phyloP scores from a whole-genome alignment of 2,329 filamentous ascomycete genomes.

The Tolypocladium ovalisporum region DNA sequence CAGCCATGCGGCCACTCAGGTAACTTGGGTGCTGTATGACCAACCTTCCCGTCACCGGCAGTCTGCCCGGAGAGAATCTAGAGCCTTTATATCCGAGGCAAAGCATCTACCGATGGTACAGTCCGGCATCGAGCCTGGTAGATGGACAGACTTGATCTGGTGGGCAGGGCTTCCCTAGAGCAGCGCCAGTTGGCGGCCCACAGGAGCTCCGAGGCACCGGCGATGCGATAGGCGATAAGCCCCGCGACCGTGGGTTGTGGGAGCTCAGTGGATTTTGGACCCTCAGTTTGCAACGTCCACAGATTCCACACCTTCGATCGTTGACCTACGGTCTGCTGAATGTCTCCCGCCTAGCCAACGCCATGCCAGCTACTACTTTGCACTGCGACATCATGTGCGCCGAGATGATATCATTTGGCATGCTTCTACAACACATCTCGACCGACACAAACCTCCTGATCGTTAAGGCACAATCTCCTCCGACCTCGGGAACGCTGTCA shows the following conservation, averaged over 20 bases:
- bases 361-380: conserved; percentile 1
- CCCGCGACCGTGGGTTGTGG: background rate
- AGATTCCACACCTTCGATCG: background rate
- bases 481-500: background rate
- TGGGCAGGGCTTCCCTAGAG: background rate
- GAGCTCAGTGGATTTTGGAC: background rate
- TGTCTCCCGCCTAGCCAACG: background rate
- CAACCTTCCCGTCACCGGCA: background rate
- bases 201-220: background rate
- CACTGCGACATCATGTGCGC: conserved; percentile 21
- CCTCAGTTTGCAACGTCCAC: background rate
- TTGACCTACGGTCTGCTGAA: background rate
- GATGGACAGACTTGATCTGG: background rate
- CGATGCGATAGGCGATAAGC: background rate
- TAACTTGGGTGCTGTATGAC: no score
- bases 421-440: conserved; percentile 22
- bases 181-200: background rate
- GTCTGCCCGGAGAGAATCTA: background rate
- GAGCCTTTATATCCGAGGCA: no score
- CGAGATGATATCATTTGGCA: conserved; percentile 23
- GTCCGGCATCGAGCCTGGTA: background rate
- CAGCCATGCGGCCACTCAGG: background rate
- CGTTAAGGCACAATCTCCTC: background rate
- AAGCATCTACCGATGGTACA: no score
- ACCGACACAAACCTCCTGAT: conserved; percentile 12